Conservation (phyloP, 345 rosid species). For the Citrus sinensis region DVS_A1.0 CM039164.1:18414501-18415000, state of each 20-base stretch:
- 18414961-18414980: not conserved
- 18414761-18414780: not conserved
- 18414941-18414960: not conserved
- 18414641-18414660: not conserved
- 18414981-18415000: not conserved
- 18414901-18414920: not conserved
- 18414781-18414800: not conserved
- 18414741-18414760: not conserved
- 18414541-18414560: conserved; percentile 87
- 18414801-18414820: not conserved
- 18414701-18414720: not conserved
- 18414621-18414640: not conserved
- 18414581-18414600: conserved; percentile 88
- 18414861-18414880: not conserved
- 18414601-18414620: not conserved
- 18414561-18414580: conserved; percentile 96
- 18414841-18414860: not conserved
- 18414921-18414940: not conserved
- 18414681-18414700: not conserved
- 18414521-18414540: conserved; percentile 86
- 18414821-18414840: not conserved
- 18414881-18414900: not conserved
- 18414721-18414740: not conserved
- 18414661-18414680: not conserved
- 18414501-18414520: conserved; percentile 96